These are phyloP conservation scores for Syzygium jambos DNA, from an alignment of 345 rosid genomes.

Conservation along the genomic window DNA sequence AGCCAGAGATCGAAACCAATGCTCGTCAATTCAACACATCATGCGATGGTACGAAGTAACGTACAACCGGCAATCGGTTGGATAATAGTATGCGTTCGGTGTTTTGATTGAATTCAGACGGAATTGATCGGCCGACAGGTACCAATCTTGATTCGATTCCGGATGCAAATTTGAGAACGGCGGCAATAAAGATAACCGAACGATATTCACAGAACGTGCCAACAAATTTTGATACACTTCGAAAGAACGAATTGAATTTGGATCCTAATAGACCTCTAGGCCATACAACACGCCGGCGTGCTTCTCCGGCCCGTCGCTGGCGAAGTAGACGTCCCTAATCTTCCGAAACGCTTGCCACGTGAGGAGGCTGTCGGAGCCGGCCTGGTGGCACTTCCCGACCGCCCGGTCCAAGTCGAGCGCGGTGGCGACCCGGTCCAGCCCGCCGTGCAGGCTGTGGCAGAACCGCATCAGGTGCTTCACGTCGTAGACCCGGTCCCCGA, in stretches of 20 bases:
- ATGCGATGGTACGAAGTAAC: background rate
- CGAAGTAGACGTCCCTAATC: slow-evolving; percentile 58
- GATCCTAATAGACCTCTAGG: slow-evolving; percentile 31
- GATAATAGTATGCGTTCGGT: background rate
- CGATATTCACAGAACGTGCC: background rate
- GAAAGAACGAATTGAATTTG: background rate
- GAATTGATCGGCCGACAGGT: background rate
- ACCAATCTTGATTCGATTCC: background rate
- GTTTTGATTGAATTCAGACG: background rate
- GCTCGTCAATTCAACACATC: background rate
- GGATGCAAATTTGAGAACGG: background rate
- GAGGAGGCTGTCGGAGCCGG: slow-evolving; percentile 85
- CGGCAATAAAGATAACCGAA: background rate
- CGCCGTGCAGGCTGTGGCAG: slow-evolving; percentile 55
- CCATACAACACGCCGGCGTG: slow-evolving; percentile 78
- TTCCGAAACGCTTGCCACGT: slow-evolving; percentile 78
- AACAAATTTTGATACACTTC: background rate
- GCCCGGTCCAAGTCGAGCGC: slow-evolving; percentile 50
- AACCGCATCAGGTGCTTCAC: slow-evolving; percentile 74
- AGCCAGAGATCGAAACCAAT: background rate
- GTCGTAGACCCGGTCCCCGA: slow-evolving; percentile 63
- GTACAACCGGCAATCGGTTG: fast-evolving
- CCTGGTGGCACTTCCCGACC: slow-evolving; percentile 85
- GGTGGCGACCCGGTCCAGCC: slow-evolving; percentile 62
- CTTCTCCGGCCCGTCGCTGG: slow-evolving; percentile 51